Conservation (phyloP, 2,329 filamentous ascomycete genomes). For the Colletotrichum magnum region DNA sequence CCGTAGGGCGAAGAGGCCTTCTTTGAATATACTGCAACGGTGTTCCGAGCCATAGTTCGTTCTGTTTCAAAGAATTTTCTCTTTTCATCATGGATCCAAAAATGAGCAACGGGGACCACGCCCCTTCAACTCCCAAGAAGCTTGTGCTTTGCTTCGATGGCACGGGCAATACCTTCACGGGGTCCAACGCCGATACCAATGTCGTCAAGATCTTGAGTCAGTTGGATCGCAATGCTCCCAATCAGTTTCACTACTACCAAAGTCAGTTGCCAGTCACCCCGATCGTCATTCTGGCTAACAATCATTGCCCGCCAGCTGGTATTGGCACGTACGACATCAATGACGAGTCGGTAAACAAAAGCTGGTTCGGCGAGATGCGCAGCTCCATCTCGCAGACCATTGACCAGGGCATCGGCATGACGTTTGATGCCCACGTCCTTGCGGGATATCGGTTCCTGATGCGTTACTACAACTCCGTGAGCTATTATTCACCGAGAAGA, state of each 20-base stretch:
- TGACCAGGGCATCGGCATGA: slow-evolving; percentile 60
- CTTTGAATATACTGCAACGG: too few relatives aligned
- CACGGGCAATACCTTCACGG: slow-evolving; percentile 62
- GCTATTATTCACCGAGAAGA: slow-evolving; percentile 17
- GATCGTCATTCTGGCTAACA: neutral
- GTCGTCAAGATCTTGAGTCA: slow-evolving; percentile 65
- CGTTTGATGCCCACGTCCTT: slow-evolving; percentile 66
- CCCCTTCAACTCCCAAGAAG: slow-evolving; percentile 49
- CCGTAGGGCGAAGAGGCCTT: too few relatives aligned
- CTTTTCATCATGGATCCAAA: neutral
- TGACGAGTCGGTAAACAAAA: slow-evolving; percentile 57
- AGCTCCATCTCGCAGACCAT: slow-evolving; percentile 56
- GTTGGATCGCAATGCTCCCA: slow-evolving; percentile 59
- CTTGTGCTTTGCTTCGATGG: slow-evolving; percentile 65
- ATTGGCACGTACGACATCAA: slow-evolving; percentile 65
- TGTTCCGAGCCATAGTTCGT: too few relatives aligned
- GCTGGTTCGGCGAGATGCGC: slow-evolving; percentile 49
- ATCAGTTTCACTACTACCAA: slow-evolving; percentile 66
- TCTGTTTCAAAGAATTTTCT: neutral
- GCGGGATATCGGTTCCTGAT: slow-evolving; percentile 68
- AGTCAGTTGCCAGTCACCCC: slow-evolving; percentile 47
- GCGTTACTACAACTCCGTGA: slow-evolving; percentile 63
- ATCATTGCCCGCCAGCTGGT: slow-evolving; percentile 51
- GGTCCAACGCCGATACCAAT: slow-evolving; percentile 65
- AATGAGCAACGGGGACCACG: neutral